Conservation (phyloP, 1,284 basidiomycete genomes). For the Tylopilus sp. region DNA sequence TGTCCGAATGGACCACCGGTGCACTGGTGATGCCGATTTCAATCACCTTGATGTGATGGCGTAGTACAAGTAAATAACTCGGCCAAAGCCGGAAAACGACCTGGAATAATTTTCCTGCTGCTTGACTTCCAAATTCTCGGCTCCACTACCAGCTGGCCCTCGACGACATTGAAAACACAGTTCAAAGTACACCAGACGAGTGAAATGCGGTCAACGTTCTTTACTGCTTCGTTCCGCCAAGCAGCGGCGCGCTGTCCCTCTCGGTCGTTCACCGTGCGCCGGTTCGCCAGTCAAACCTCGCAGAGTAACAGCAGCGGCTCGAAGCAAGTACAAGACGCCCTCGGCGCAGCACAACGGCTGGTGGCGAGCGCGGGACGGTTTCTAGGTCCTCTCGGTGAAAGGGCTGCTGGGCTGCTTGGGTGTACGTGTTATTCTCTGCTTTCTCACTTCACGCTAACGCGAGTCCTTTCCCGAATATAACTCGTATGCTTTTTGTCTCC, state of each 20-base stretch:
- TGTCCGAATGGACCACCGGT: too few species aligned
- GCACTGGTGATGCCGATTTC: too few species aligned
- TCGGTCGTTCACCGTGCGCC: slow-evolving; percentile 18
- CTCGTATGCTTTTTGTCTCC: too few species aligned
- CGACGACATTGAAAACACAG: slow-evolving; percentile 3
- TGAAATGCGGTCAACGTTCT: slow-evolving; percentile 26
- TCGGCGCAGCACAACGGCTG: slow-evolving; percentile 56
- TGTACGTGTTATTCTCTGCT: slow-evolving; percentile 43
- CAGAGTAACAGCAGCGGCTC: slow-evolving; percentile 43
- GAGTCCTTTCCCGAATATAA: background rate
- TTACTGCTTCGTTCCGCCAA: slow-evolving; percentile 23
- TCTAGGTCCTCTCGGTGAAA: slow-evolving; percentile 59
- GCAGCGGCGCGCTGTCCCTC: slow-evolving; percentile 14
- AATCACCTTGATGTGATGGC: too few species aligned
- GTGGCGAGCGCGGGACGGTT: slow-evolving; percentile 52
- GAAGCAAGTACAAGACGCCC: slow-evolving; percentile 66
- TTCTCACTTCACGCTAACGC: slow-evolving; percentile 6
- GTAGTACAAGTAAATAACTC: background rate
- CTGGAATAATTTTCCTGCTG: background rate
- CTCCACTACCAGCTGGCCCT: slow-evolving; percentile 2
- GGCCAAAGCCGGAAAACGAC: background rate
- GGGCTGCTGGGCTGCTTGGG: slow-evolving; percentile 58
- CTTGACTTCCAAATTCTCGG: background rate
- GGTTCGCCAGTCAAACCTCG: slow-evolving; percentile 19
- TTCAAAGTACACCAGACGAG: slow-evolving; percentile 4